Evolutionary conservation across 129 eudicot genomes (phyloP).

Genomic region (Ambrosia artemisiifolia): DNA sequence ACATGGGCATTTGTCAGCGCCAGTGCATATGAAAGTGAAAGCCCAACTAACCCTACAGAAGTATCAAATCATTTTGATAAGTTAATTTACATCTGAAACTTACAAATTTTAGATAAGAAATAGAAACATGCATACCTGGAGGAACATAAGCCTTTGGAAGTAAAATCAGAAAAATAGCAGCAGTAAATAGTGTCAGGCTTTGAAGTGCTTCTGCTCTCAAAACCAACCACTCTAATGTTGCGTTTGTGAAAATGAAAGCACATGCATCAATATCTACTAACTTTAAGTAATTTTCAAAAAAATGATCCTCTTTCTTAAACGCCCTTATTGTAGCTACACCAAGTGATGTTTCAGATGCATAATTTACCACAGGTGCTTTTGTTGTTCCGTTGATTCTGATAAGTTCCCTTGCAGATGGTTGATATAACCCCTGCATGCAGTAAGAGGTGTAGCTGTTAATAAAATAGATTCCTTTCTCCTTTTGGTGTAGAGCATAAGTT

Average conservation of each 20-base stretch:
- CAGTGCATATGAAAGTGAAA: conserved; percentile 79
- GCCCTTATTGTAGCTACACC: conserved; percentile 85
- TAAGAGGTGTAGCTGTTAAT: too few relatives aligned
- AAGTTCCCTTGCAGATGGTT: conserved; percentile 69
- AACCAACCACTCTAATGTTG: conserved; percentile 71
- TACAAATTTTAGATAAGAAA: too few relatives aligned
- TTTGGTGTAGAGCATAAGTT: background rate
- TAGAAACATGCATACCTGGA: conserved; percentile 45
- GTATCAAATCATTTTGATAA: background rate
- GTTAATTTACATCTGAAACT: too few relatives aligned
- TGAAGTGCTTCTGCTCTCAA: conserved; percentile 62
- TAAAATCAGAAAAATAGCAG: conserved; percentile 57
- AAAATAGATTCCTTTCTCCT: too few relatives aligned
- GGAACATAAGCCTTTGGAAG: conserved; percentile 50
- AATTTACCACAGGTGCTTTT: conserved; percentile 82
- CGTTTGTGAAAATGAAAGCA: conserved; percentile 60
- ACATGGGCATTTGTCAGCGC: conserved; percentile 56
- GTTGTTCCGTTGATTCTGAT: conserved; percentile 85
- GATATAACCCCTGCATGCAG: conserved; percentile 51
- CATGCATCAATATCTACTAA: conserved; percentile 79
- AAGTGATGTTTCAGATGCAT: conserved; percentile 74
- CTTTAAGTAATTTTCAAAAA: conserved; percentile 48
- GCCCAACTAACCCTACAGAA: conserved; percentile 70
- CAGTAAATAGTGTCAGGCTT: conserved; percentile 56
- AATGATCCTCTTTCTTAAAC: conserved; percentile 60